Evolutionary conservation across 441 rosid genomes (phyloP), one percentile per base, ranked within the genome.

Genomic region (Viola pubescens): DNA sequence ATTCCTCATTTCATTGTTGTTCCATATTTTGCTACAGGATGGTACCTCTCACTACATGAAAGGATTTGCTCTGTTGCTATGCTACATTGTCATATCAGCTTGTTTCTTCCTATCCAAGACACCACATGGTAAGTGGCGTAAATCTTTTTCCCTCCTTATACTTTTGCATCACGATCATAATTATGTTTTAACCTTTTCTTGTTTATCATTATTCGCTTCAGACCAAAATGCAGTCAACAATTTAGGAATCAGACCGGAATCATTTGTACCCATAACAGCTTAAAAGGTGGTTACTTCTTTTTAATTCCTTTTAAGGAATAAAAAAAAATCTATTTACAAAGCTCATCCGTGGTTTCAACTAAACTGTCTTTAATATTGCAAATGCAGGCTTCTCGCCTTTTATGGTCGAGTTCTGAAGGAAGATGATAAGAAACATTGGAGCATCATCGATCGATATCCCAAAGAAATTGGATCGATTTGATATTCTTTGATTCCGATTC

Each of bases 21-120:
- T 42, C 4, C 34, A 4, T 42, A 48, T 46, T 45, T 11, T 14
- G 14, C 49, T 46, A 37, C 75, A 91, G 97, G 98, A 89, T 72
- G 97, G 97, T 9, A 89, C 86, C 56, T 89, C 98, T 45, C 94
- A 91, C 70, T 91, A 91, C 84, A 52, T 91, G 82, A 91, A 91
- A 73, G 97, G 98, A 51, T 52, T 89, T 63, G 73, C 82, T 63
- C 83, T 87, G 26, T 58, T 82, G 43, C 69, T 89, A 54, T 81
- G 88, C 70, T 92, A 89, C 73, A 3, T 81, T 14, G 87, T 87
- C 3, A 84, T 89, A 48, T 91, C 79, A 11, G 79, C 89, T 9
- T 89, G 95, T 80, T 89, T 91, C 67, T 89, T 81, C 47, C 80
- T 89, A 13, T 54, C 70, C 73, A 68, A 75, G 55, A 71, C 82